These are phyloP conservation scores for Starmerella gropengiesseri DNA, from an alignment of 805 yeast genomes.

Conservation along the genomic window DNA sequence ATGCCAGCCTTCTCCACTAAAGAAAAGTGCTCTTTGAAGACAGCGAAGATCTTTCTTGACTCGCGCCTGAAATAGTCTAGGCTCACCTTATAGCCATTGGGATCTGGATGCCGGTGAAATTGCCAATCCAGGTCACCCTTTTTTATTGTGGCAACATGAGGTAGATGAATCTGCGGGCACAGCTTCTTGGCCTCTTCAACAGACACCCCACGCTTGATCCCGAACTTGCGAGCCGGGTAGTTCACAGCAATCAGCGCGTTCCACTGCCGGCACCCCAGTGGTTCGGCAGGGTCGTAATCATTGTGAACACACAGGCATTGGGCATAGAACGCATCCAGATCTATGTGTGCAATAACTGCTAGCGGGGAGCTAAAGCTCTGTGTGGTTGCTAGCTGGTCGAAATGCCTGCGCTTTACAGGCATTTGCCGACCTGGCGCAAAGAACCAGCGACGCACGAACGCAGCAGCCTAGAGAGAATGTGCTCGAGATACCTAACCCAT, in stretches of 20 bases:
- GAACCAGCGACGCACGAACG: no score
- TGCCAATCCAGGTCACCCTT: constrained; percentile 81
- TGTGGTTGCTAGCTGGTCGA: constrained; percentile 19
- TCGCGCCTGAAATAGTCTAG: constrained; percentile 87
- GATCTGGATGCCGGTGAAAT: constrained; percentile 45
- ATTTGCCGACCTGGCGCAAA: neutral
- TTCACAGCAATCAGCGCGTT: constrained; percentile 71
- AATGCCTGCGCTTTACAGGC: constrained; percentile 16
- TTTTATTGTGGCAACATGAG: constrained; percentile 89
- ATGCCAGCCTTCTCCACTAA: constrained; percentile 87
- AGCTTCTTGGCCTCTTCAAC: constrained; percentile 55
- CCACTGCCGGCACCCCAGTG: constrained; percentile 96
- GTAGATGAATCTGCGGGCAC: constrained; percentile 65
- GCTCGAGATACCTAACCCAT: no score
- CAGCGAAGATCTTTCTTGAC: constrained; percentile 61
- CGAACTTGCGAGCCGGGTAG: constrained; percentile 71
- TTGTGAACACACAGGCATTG: constrained; percentile 80
- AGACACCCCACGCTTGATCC: constrained; percentile 68
- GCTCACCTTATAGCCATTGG: constrained; percentile 66
- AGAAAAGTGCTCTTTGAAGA: constrained; percentile 53
- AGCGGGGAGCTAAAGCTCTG: constrained; percentile 47
- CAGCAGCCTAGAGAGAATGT: no score
- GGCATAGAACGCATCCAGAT: constrained; percentile 91
- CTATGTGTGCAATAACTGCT: constrained; percentile 74
- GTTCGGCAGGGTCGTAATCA: constrained; percentile 53